These are phyloP conservation scores for Paramecium pentaurelia DNA, from an alignment of 73 alveolate genomes.

Conservation along the genomic window DNA sequence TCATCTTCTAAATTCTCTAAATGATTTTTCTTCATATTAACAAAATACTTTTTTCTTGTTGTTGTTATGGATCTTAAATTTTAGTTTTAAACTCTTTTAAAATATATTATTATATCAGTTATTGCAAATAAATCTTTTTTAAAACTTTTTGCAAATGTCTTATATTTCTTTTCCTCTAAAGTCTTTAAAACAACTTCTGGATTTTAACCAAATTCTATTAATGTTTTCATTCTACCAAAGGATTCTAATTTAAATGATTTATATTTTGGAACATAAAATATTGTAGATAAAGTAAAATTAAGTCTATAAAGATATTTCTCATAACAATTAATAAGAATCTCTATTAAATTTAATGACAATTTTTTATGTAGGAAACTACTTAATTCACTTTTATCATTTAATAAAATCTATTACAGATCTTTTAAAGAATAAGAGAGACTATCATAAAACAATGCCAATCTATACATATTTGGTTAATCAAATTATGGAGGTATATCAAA, in stretches of 20 bases:
- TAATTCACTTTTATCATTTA: background rate
- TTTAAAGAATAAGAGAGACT: background rate
- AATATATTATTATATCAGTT: background rate
- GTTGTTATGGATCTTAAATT: background rate
- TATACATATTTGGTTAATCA: background rate
- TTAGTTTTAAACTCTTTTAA: background rate
- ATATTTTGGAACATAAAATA: background rate
- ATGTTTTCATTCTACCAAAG: background rate
- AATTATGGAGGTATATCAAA: background rate
- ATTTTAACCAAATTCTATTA: background rate
- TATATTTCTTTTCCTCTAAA: background rate
- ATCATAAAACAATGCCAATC: background rate
- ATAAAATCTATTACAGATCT: background rate
- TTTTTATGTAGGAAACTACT: background rate
- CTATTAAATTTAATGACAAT: background rate
- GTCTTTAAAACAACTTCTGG: background rate
- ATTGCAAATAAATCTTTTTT: background rate
- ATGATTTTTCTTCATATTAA: background rate
- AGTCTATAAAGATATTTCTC: background rate
- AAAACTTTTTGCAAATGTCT: background rate
- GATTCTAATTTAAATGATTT: conserved; percentile 6
- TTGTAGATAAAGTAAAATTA: background rate
- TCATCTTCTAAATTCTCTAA: background rate
- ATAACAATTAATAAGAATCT: background rate
- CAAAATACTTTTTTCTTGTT: background rate